phyloP scores from a whole-genome alignment of 225 moss, liverwort and hornwort genomes.

The Polytrichum commune region DNA sequence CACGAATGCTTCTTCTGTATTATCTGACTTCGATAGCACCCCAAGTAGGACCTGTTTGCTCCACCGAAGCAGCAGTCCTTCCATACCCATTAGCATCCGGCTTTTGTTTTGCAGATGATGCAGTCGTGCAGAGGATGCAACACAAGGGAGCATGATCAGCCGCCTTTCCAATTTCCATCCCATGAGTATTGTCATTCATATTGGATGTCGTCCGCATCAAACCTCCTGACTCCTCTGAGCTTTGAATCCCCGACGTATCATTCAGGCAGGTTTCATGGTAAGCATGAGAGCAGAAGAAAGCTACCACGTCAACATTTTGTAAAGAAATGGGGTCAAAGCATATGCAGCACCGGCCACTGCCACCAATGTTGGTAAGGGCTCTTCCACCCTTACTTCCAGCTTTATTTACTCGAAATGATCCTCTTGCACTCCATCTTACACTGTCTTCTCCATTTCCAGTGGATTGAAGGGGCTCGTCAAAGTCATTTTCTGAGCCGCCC shows the following conservation, averaged over 20 bases:
- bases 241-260: conserved; percentile 66
- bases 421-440: conserved; percentile 20
- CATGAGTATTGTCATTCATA: conserved; percentile 32
- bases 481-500: conserved; percentile 64
- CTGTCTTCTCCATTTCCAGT: conserved; percentile 43
- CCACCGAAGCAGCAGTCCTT: conserved; percentile 26
- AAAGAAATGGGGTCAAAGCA: conserved; percentile 90
- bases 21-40: conserved; percentile 45
- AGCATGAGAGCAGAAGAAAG: conserved; percentile 96
- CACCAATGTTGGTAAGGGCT: conserved; percentile 69
- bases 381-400: conserved; percentile 64
- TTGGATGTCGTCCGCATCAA: conserved; percentile 1
- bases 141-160: conserved; percentile 69
- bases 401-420: conserved; percentile 40
- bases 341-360: conserved; percentile 93
- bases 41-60: conserved; percentile 51
- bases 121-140: conserved; percentile 93
- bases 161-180: conserved; percentile 42
- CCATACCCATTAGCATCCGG: conserved; percentile 32
- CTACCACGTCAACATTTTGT: conserved; percentile 90
- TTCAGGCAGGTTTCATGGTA: conserved; percentile 97
- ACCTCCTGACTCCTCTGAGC: conserved; percentile 37
- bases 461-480: conserved; percentile 20
- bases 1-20: neutral
- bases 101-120: conserved; percentile 61